Conservation (phyloP, 208 protist species). For the Trypanosoma platydactyli region DNA sequence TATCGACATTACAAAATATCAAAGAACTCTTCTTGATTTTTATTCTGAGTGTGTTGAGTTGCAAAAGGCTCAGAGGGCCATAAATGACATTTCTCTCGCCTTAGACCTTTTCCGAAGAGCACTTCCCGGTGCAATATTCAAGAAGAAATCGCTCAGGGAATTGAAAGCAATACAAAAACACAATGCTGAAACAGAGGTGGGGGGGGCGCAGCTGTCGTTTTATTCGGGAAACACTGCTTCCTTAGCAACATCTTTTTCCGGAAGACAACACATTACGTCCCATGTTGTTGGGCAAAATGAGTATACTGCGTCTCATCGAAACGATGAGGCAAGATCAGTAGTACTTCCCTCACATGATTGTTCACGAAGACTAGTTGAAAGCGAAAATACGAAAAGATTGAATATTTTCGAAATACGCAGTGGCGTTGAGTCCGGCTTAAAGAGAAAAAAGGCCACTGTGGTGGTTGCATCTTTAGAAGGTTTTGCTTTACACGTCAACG, state of each 20-base stretch:
- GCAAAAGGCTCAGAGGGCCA: conserved; percentile 14
- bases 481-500: conserved; percentile 13
- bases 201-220: background rate
- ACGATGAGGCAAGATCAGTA: background rate
- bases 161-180: background rate
- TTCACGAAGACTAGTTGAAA: background rate
- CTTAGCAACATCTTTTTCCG: background rate
- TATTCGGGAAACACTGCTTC: background rate
- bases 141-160: background rate
- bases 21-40: conserved; percentile 10
- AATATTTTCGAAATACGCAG: conserved; percentile 18
- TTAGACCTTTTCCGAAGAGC: conserved; percentile 15
- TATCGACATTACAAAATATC: conserved; percentile 9
- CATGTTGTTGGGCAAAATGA: background rate
- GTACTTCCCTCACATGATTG: background rate
- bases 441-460: conserved; percentile 15
- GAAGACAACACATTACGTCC: background rate
- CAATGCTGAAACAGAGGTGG: background rate
- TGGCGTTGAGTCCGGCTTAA: conserved; percentile 7
- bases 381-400: conserved; percentile 12
- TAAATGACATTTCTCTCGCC: conserved; percentile 17
- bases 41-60: conserved; percentile 12
- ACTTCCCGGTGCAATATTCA: conserved; percentile 19
- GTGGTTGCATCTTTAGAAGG: conserved; percentile 14
- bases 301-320: background rate